These are phyloP conservation scores for Vitis hybrid DNA, from an alignment of 177 flowering plant genomes.

Conservation along the genomic window DNA sequence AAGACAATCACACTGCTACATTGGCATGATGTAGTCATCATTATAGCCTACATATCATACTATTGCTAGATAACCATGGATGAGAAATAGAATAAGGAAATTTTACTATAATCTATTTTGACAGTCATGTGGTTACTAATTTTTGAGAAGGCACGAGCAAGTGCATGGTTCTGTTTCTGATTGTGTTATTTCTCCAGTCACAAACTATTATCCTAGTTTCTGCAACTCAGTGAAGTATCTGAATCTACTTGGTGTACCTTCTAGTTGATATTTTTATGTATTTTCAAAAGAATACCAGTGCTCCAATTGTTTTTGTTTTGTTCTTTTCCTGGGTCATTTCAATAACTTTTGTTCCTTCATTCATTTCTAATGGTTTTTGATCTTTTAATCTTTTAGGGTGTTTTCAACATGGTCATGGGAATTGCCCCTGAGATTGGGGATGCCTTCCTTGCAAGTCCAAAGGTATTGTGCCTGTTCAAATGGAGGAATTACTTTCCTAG, in stretches of 20 bases:
- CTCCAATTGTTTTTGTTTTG: background rate
- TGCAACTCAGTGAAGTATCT: background rate
- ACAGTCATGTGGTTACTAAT: too few relatives aligned
- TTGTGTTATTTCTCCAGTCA: too few relatives aligned
- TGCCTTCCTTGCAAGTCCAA: conserved; percentile 72
- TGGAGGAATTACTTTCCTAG: too few relatives aligned
- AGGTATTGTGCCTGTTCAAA: conserved; percentile 39
- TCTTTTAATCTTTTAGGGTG: conserved; percentile 61
- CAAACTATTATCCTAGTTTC: too few relatives aligned
- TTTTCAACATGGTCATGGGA: conserved; percentile 92
- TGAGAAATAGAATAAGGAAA: too few relatives aligned
- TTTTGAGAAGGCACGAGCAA: too few relatives aligned
- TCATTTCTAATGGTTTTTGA: conserved; percentile 9
- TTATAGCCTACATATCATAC: too few relatives aligned
- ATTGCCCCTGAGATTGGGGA: conserved; percentile 90
- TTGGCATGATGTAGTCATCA: too few relatives aligned
- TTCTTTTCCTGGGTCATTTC: background rate
- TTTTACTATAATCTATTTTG: too few relatives aligned
- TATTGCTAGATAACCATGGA: too few relatives aligned
- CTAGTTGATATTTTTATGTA: background rate
- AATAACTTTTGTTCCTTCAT: conserved; percentile 5
- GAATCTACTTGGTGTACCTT: background rate
- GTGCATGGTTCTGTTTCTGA: too few relatives aligned
- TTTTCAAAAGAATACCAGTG: background rate
- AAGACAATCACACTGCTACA: too few relatives aligned